Base-by-base conservation (phyloP, 768 basidiomycete genomes). In the Leccinum broughii region DNA sequence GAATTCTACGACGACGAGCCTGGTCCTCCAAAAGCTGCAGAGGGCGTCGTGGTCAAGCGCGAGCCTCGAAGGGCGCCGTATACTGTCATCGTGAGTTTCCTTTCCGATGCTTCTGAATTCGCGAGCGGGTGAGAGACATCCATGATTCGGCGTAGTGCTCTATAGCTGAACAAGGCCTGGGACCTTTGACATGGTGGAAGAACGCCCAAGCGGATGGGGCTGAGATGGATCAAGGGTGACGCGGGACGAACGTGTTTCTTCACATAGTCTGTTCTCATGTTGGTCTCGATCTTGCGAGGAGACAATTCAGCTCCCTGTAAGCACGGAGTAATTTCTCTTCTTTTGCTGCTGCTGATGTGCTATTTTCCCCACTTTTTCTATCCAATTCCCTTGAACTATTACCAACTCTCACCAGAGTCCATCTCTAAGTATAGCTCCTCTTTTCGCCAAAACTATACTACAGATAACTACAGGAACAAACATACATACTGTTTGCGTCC, bases 1-100 rank as follows among this genome's bases (percentile, higher is more conserved):
- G 90, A 92, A 66, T 93, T 93, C 64, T 88, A 84, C 64, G 92
- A 94, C 64, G 89, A 91, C 64, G 92, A 93, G 61, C 92, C 92
- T 2, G 92, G 92, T 1, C 91, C 92, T 0, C 88, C 89, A 1
- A 90, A 88, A 67, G 86, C 85, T 49, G 74, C 80, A 0, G 89
- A 92, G 54, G 91, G 90, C 1, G 85, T 90, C 2, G 77, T 79
- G 53, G 77, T 84, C 3, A 78, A 79, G 64, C 74, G 73, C 48
- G 86, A 86, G 62, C 73, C 68, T 6, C 78, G 76, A 30, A 71
- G 76, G 69, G 78, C 89, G 3, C 89, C 89, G 3, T 93, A 91
- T 75, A 85, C 82, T 28, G 79, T 93, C 51, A 81, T 83, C 13
- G 91, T 92, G 64, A 63, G 88, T 60, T 39, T 59, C 41, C n/a